These are phyloP conservation scores for Bromus sterilis DNA, from an alignment of 176 grass and related monocot species.

Conservation along the genomic window DNA sequence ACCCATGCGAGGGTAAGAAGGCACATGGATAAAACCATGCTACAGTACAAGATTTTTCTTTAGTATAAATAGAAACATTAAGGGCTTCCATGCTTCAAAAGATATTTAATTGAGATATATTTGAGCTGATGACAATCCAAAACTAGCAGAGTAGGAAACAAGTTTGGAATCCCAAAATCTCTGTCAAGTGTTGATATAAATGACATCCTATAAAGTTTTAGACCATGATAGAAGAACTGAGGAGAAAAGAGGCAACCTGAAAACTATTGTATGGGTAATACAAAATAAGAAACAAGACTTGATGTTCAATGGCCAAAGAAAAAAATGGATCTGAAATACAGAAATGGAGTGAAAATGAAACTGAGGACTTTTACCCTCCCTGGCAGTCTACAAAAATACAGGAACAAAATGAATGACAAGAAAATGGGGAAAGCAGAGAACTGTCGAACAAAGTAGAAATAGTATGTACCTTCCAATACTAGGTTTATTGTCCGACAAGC, in stretches of 20 bases:
- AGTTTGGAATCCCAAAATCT: not conserved
- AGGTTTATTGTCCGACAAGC: slow-evolving; percentile 73
- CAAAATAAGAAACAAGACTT: slow-evolving; percentile 10
- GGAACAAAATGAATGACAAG: slow-evolving; percentile 8
- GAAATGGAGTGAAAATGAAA: not conserved
- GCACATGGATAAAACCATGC: not conserved
- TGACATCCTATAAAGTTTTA: not conserved
- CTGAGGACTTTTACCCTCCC: not conserved
- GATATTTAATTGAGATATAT: not conserved
- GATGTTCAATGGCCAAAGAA: not conserved
- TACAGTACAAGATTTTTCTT: not conserved
- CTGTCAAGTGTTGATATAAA: not conserved
- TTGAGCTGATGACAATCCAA: slow-evolving; percentile 1
- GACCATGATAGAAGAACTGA: not conserved
- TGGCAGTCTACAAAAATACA: not conserved
- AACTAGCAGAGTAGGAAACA: not conserved
- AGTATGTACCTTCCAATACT: slow-evolving; percentile 65
- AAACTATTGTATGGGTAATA: not conserved
- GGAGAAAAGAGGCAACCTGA: not conserved
- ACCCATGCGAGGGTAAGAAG: not conserved
- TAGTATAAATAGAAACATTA: slow-evolving; percentile 2
- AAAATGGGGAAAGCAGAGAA: not conserved
- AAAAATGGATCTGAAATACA: slow-evolving; percentile 1
- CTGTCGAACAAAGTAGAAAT: slow-evolving; percentile 3
- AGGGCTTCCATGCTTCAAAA: not conserved